These are phyloP conservation scores for Lactarius psammicola DNA, from an alignment of 768 basidiomycete species.

Conservation along the genomic window DNA sequence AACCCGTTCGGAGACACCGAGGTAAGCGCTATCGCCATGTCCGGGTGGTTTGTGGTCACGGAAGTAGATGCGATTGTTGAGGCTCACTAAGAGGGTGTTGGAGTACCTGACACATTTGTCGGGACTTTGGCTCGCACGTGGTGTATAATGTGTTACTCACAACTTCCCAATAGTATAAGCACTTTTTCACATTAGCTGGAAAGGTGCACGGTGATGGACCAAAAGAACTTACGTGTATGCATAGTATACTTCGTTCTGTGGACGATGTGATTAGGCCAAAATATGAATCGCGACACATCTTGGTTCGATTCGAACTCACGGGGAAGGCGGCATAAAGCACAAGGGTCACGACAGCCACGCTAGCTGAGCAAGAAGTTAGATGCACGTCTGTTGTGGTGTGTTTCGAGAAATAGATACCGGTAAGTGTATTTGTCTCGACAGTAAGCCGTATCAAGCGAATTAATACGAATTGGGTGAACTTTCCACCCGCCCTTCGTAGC, in stretches of 20 bases:
- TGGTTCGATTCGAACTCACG: neutral
- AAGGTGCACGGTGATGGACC: neutral
- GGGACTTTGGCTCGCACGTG: neutral
- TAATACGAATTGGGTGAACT: too few relatives aligned
- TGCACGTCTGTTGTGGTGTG: too few relatives aligned
- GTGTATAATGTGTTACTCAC: neutral
- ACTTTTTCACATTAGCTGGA: neutral
- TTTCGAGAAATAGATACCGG: too few relatives aligned
- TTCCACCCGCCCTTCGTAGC: too few relatives aligned
- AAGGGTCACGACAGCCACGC: too few relatives aligned
- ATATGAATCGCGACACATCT: neutral
- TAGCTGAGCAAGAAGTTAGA: too few relatives aligned
- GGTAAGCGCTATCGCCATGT: neutral
- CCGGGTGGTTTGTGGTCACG: neutral
- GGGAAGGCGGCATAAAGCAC: neutral
- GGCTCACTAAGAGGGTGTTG: neutral
- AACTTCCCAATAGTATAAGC: neutral
- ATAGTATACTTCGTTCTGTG: neutral
- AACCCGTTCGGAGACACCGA: neutral
- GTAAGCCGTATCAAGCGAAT: too few relatives aligned
- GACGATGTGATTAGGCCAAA: neutral
- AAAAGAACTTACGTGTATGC: neutral
- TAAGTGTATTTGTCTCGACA: too few relatives aligned
- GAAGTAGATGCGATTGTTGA: neutral
- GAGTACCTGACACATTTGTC: neutral